Base-by-base conservation (phyloP, 2,329 filamentous ascomycete species). In the Lachnellula subtilissima region DNA sequence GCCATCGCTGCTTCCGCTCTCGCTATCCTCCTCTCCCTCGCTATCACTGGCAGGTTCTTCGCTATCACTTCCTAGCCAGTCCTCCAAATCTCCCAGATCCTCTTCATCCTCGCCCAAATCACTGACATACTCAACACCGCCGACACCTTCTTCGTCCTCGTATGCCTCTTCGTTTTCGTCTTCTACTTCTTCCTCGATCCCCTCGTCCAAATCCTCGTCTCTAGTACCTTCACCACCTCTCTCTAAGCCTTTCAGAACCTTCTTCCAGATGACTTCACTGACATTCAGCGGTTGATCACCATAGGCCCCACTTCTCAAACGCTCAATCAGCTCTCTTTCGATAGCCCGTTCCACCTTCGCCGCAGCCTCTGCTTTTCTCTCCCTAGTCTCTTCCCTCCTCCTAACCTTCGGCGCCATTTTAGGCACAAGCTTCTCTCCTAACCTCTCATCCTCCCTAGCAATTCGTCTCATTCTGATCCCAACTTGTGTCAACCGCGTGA, bases 301-400 rank as follows among this genome's bases (percentile, higher is more conserved):
- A 73, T 99, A 97, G 3, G 92, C 92, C 47, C 94, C 94, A 69
- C 91, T 92, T 63, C 92, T 82, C 72, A 99, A 76, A 65, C 94
- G 81, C 74, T 97, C 91, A 65, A 99, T 88, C 64, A 99, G 79
- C 75, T 97, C 93, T 54, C 94, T 81, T 80, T 99, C 94, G 72
- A 99, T 97, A 7, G 91, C 91, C 63, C 91, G 81, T 79, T 99
- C 94, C 59, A 99, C 85, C 83, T 97, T 97, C 22, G 94, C 94
- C 7, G 89, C 89, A 19, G 85, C 85, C 73, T 89, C 85, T 11
- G 87, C 87, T 74, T 89, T 91, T 64, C 87, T 78, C 74, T 91
- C 87, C 68, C 89, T 79, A 3, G 88, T 87, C 64, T 82, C 82
- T 72, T 94, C 89, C 63, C 89, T 80, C 65, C 86, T 81, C 64